Conservation (phyloP, 257 asterid species). For the Plantago elongata region DNA sequence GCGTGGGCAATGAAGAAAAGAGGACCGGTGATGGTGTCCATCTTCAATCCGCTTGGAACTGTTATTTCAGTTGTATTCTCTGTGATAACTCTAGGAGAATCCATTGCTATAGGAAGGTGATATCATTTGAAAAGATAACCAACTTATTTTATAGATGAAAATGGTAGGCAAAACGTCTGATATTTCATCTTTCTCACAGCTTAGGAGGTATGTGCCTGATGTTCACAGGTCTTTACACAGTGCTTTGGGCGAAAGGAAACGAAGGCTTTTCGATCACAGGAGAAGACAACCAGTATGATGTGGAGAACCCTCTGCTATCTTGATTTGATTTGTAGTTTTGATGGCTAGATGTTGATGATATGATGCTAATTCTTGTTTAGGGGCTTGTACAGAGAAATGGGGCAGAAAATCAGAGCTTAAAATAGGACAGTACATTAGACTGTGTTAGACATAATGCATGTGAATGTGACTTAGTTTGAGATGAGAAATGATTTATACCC, state of each 20-base stretch:
- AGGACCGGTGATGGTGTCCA: slow-evolving; percentile 87
- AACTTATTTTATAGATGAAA: background rate
- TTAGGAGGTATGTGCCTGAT: slow-evolving; percentile 76
- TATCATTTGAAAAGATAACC: background rate
- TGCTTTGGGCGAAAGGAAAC: slow-evolving; percentile 82
- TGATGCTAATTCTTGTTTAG: background rate
- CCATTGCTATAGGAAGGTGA: slow-evolving; percentile 67
- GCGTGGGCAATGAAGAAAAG: slow-evolving; percentile 93
- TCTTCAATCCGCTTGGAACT: slow-evolving; percentile 80
- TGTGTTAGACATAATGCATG: too few relatives aligned
- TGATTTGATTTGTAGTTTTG: slow-evolving; percentile 19
- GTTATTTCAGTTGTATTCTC: slow-evolving; percentile 66
- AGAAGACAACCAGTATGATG: slow-evolving; percentile 30
- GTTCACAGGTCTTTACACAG: slow-evolving; percentile 79
- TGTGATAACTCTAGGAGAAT: slow-evolving; percentile 39
- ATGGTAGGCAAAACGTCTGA: background rate
- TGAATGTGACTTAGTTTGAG: too few relatives aligned
- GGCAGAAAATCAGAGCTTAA: background rate
- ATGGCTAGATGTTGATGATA: background rate
- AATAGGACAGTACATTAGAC: too few relatives aligned
- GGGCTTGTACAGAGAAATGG: background rate
- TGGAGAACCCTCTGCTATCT: slow-evolving; percentile 74
- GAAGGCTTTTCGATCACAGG: slow-evolving; percentile 32
- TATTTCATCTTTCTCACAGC: slow-evolving; percentile 25
- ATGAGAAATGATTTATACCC: too few relatives aligned